Percentiles rank a stretch among this genome's conserved stretches.
phyloP scores from a whole-genome alignment of 441 rosid species.

The Brassica balearica region DNA sequence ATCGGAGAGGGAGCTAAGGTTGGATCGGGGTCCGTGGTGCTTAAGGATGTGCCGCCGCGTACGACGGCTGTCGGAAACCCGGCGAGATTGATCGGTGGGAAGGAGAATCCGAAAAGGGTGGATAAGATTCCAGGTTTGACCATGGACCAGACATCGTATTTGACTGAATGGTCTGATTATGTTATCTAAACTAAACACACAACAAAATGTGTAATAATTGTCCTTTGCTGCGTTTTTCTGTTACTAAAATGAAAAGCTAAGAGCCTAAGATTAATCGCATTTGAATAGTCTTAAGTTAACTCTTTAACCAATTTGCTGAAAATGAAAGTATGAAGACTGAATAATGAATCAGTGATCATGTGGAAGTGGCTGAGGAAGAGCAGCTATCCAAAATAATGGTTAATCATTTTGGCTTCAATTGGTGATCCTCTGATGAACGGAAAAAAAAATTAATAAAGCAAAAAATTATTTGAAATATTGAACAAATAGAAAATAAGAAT shows the following conservation, averaged over 20 bases:
- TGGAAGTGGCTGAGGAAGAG: too few species aligned
- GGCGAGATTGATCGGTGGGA: constrained; percentile 1
- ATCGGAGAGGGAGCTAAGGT: background rate
- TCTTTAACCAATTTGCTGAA: too few species aligned
- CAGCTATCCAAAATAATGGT: too few species aligned
- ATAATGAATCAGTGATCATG: too few species aligned
- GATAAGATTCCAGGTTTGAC: constrained; percentile 1
- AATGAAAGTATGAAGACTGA: too few species aligned
- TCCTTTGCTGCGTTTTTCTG: background rate
- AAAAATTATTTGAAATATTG: too few species aligned
- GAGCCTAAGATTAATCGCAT: background rate
- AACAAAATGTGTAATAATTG: background rate
- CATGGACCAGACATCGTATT: constrained; percentile 8
- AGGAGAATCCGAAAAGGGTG: background rate
- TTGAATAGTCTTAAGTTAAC: too few species aligned
- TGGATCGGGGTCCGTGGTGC: constrained; percentile 3
- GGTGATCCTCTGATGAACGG: too few species aligned
- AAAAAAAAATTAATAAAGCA: too few species aligned
- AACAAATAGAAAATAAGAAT: too few species aligned
- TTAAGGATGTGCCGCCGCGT: constrained; percentile 8
- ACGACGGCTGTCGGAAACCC: background rate
- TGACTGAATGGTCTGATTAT: background rate
- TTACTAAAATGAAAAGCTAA: background rate
- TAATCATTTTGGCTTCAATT: too few species aligned
- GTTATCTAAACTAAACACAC: background rate